Base-by-base conservation (phyloP, 345 rosid species). In the Euclidium syriacum region DNA sequence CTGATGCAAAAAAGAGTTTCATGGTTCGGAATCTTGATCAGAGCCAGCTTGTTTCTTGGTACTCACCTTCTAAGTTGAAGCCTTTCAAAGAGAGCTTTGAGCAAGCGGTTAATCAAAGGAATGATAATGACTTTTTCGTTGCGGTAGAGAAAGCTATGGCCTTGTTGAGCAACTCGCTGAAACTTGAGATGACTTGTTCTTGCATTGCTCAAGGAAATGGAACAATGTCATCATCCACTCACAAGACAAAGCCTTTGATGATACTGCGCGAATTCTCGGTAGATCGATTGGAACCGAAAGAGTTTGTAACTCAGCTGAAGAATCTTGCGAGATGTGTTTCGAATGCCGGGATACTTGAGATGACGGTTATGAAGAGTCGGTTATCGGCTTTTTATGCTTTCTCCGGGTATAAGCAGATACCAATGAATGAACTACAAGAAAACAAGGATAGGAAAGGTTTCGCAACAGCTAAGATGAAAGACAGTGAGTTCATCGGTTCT, bases 101-200 rank as follows among this genome's bases (percentile, higher is more conserved):
- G 50, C 68, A 67, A 34, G 73, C 77, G 72, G 46, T 65, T 26
- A 68, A 72, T 34, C 75, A 75, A 54, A 76, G 64, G 55, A 77
- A 64, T 60, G 77, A 77, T 52, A 63, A 32, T 52, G 74, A 80
- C 64, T 92, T 86, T 70, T 46, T 67, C 22, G 51, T 67, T 47
- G 95, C 94, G 4, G 79, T 92, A 6, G 82, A 85, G 78, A 81
- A 75, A 75, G 95, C 89, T 20, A 61, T 81, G 75, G 61, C 74
- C 42, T 91, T 86, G 78, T 78, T 86, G 42, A 76, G 87, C 4
- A 80, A 72, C 46, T 64, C 68, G 58, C 35, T 88, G 62, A 81
- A 67, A 61, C 71, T 67, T 46, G 83, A 78, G 67, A 79, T 92
- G 81, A 75, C 75, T 58, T 84, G 94, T 63, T 59, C 83, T 55